phyloP scores from a whole-genome alignment of 1,284 basidiomycete genomes.

The Boletus sp. region DNA sequence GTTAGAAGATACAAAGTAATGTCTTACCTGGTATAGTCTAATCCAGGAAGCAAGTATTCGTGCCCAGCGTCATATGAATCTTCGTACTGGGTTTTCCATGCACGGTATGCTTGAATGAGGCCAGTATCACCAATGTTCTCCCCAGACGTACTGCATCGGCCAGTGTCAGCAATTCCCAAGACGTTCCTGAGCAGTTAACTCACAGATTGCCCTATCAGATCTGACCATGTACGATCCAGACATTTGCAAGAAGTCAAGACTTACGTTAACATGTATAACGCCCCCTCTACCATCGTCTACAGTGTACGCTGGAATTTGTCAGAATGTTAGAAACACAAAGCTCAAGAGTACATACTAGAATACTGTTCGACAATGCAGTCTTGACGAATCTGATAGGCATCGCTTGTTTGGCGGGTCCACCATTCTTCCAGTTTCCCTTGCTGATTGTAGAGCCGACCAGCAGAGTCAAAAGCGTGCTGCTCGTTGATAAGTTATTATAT shows the following conservation, averaged over 20 bases:
- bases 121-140: constrained; percentile 90
- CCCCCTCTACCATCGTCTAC: constrained; percentile 84
- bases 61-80: constrained; percentile 50
- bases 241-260: constrained; percentile 26
- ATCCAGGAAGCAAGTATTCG: constrained; percentile 77
- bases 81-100: constrained; percentile 74
- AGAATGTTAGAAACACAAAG: constrained; percentile 6
- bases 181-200: constrained; percentile 22
- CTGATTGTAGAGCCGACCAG: constrained; percentile 80
- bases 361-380: constrained; percentile 90
- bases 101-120: constrained; percentile 81
- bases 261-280: constrained; percentile 79
- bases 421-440: constrained; percentile 81
- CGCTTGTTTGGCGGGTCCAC: constrained; percentile 83
- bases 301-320: constrained; percentile 56
- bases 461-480: constrained; percentile 90
- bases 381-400: constrained; percentile 79
- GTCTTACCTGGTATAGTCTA: constrained; percentile 65
- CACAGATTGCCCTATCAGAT: constrained; percentile 64
- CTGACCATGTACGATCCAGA: constrained; percentile 1
- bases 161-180: constrained; percentile 5
- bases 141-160: constrained; percentile 64
- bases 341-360: constrained; percentile 46
- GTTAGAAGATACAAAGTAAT: neutral
- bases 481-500: neutral